These are phyloP conservation scores for Phytophthora sp. DNA, from an alignment of 352 stramenopile genomes.

Conservation along the genomic window DNA sequence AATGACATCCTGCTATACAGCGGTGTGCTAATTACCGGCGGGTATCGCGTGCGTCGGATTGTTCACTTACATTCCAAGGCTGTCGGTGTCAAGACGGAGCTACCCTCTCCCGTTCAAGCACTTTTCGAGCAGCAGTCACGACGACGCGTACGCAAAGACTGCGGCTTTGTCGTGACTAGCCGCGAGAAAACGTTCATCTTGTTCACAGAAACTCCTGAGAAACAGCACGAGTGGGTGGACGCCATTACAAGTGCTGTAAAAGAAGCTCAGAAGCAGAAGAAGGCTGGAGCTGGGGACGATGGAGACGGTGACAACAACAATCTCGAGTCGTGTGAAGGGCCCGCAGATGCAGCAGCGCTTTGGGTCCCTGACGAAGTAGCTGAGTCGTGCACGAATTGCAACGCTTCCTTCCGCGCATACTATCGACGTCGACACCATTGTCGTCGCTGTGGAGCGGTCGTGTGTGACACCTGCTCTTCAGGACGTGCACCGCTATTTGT, in stretches of 20 bases:
- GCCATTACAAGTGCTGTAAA: constrained; percentile 60
- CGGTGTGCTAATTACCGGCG: constrained; percentile 70
- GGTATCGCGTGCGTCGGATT: constrained; percentile 73
- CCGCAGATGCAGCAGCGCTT: constrained; percentile 67
- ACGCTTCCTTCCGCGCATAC: constrained; percentile 70
- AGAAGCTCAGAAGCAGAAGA: constrained; percentile 48
- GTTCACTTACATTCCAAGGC: constrained; percentile 79
- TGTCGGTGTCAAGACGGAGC: constrained; percentile 63
- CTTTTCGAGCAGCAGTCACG: constrained; percentile 54
- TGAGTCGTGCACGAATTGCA: constrained; percentile 71
- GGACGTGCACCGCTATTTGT: constrained; percentile 74
- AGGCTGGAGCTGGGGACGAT: constrained; percentile 16
- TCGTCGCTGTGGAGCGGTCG: constrained; percentile 74
- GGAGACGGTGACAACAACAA: constrained; percentile 31
- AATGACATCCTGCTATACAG: constrained; percentile 90
- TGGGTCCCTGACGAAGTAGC: constrained; percentile 83
- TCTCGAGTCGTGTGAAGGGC: constrained; percentile 45
- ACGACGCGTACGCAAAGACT: constrained; percentile 54
- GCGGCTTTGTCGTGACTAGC: constrained; percentile 79
- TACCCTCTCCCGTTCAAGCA: constrained; percentile 56
- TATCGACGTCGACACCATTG: constrained; percentile 82
- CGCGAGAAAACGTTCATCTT: constrained; percentile 86
- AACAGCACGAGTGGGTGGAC: constrained; percentile 63
- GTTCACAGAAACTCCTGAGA: constrained; percentile 58
- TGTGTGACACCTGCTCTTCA: constrained; percentile 81